Conservation (phyloP, 305 asterid genomes). For the Ilex paraguariensis region DNA sequence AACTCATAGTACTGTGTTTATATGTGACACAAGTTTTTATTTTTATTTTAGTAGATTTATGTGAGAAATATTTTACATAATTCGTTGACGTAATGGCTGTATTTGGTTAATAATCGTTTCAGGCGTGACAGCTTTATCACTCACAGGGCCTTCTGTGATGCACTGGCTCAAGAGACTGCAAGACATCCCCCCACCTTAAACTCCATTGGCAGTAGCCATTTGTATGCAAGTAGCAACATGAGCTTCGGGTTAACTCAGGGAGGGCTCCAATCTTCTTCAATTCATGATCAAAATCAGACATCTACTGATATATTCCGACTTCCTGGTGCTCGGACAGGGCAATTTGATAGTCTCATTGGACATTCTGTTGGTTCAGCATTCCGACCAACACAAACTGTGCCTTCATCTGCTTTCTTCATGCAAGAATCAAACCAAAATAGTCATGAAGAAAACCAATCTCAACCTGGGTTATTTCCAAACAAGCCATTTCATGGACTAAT, state of each 20-base stretch:
- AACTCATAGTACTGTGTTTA: too few species aligned
- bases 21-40: too few species aligned
- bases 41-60: too few species aligned
- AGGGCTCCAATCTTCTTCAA: slow-evolving; percentile 13
- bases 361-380: slow-evolving; percentile 21
- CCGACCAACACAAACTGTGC: slow-evolving; percentile 13
- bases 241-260: slow-evolving; percentile 43
- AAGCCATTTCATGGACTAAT: slow-evolving; percentile 48
- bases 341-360: slow-evolving; percentile 42
- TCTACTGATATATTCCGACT: slow-evolving; percentile 40
- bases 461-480: slow-evolving; percentile 33
- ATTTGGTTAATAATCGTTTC: slow-evolving; percentile 8
- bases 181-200: slow-evolving; percentile 49
- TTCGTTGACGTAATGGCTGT: neutral
- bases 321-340: slow-evolving; percentile 30
- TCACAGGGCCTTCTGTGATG: slow-evolving; percentile 86
- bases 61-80: too few species aligned
- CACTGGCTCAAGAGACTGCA: slow-evolving; percentile 81
- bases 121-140: slow-evolving; percentile 93
- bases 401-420: slow-evolving; percentile 33
- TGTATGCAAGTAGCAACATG: slow-evolving; percentile 24
- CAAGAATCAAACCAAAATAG: slow-evolving; percentile 11
- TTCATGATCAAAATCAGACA: slow-evolving; percentile 27
- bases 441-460: slow-evolving; percentile 33
- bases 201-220: slow-evolving; percentile 45